These are phyloP conservation scores for Paramyrothecium sp. DNA, from an alignment of 2,329 filamentous ascomycete genomes.

Conservation along the genomic window DNA sequence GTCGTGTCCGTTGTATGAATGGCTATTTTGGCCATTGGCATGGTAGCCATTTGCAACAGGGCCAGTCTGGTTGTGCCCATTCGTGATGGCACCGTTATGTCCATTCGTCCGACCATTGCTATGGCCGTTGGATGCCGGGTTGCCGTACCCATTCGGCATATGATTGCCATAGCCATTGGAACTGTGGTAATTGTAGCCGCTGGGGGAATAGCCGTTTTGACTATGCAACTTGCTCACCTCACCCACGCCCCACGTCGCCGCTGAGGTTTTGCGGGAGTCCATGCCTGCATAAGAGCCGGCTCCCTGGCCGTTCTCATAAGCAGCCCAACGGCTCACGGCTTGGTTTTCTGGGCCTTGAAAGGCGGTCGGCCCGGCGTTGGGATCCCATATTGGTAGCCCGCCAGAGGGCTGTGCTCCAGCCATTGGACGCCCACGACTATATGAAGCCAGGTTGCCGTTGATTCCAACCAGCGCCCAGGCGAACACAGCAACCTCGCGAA, in stretches of 20 bases:
- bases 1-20: background rate
- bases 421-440: constrained; percentile 58
- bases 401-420: constrained; percentile 59
- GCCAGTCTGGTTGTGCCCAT: background rate
- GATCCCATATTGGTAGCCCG: constrained; percentile 24
- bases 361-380: constrained; percentile 9
- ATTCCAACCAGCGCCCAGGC: constrained; percentile 81
- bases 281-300: too few relatives aligned
- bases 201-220: background rate
- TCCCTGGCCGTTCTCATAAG: constrained; percentile 1
- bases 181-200: background rate
- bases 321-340: constrained; percentile 18
- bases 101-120: too few relatives aligned
- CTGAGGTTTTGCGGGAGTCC: background rate
- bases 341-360: constrained; percentile 22
- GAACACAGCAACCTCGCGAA: constrained; percentile 84
- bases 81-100: background rate
- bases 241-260: background rate
- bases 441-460: constrained; percentile 70
- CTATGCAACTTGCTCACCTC: background rate
- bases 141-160: background rate
- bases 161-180: background rate
- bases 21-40: background rate
- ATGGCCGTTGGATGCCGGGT: too few relatives aligned
- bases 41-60: background rate